Conservation (phyloP, 2,329 filamentous ascomycete species). For the Thyridium curvatum region DNA sequence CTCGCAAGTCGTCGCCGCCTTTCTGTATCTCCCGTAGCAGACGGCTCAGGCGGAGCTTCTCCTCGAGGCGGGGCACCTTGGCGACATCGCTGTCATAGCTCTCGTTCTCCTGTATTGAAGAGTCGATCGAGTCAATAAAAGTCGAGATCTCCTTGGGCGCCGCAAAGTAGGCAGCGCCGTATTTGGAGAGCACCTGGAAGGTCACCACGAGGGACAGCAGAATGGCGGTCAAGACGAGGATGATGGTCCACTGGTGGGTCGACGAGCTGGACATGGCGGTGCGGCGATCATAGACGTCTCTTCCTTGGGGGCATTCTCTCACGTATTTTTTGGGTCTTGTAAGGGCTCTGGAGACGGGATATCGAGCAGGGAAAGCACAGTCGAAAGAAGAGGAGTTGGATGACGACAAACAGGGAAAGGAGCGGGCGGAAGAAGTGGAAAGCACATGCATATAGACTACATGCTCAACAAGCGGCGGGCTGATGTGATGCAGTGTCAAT, state of each 20-base stretch:
- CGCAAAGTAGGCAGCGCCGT: conserved; percentile 48
- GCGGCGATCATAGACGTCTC: conserved; percentile 1
- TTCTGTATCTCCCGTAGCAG: conserved; percentile 57
- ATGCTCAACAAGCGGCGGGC: too few relatives aligned
- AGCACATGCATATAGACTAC: too few relatives aligned
- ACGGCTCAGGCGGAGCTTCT: conserved; percentile 53
- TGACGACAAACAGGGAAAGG: neutral
- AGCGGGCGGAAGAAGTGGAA: too few relatives aligned
- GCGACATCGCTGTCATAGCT: conserved; percentile 55
- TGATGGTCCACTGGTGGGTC: conserved; percentile 48
- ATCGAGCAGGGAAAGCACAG: too few relatives aligned
- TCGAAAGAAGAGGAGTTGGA: neutral
- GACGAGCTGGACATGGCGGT: conserved; percentile 43
- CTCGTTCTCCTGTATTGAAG: conserved; percentile 58
- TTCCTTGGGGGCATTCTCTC: neutral
- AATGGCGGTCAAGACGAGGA: conserved; percentile 53
- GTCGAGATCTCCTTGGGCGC: conserved; percentile 52
- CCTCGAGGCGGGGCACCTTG: conserved; percentile 51
- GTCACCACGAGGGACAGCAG: conserved; percentile 48
- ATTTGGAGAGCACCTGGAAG: conserved; percentile 43
- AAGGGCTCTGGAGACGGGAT: too few relatives aligned
- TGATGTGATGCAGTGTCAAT: neutral
- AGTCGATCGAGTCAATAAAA: conserved; percentile 55
- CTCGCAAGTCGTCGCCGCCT: conserved; percentile 53
- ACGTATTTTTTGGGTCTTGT: neutral